These are phyloP conservation scores for Microdochium trichocladiopsis DNA, from an alignment of 2,329 filamentous ascomycete genomes.

Conservation along the genomic window DNA sequence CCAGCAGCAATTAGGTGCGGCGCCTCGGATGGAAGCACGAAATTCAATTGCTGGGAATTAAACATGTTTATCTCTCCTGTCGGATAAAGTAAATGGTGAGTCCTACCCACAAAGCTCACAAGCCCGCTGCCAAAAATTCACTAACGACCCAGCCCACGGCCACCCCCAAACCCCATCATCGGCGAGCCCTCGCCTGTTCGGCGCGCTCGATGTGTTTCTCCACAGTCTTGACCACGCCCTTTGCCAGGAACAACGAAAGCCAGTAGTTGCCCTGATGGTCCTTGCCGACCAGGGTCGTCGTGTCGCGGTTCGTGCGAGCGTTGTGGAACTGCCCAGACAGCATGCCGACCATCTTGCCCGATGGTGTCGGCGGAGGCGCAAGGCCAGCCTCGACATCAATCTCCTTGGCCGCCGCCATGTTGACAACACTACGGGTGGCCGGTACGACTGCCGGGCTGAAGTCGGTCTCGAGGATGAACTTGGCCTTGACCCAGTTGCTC, in stretches of 20 bases:
- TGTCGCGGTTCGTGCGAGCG: not conserved
- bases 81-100: too few species aligned
- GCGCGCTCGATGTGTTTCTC: not conserved
- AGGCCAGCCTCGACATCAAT: not conserved
- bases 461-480: not conserved
- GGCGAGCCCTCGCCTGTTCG: not conserved
- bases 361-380: not conserved
- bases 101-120: too few species aligned
- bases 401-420: not conserved
- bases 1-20: too few species aligned
- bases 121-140: too few species aligned
- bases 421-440: not conserved
- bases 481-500: not conserved
- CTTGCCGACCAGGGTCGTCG: not conserved
- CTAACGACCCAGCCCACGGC: too few species aligned
- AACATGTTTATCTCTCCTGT: too few species aligned
- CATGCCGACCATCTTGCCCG: not conserved
- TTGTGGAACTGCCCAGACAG: not conserved
- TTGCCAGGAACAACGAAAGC: not conserved
- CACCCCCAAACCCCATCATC: too few species aligned
- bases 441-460: not conserved
- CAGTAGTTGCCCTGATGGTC: not conserved
- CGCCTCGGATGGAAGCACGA: too few species aligned
- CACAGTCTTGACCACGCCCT: not conserved
- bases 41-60: too few species aligned